Evolutionary conservation across 495 filamentous ascomycete genomes (phyloP).

Genomic region (Cladorrhinum samala): DNA sequence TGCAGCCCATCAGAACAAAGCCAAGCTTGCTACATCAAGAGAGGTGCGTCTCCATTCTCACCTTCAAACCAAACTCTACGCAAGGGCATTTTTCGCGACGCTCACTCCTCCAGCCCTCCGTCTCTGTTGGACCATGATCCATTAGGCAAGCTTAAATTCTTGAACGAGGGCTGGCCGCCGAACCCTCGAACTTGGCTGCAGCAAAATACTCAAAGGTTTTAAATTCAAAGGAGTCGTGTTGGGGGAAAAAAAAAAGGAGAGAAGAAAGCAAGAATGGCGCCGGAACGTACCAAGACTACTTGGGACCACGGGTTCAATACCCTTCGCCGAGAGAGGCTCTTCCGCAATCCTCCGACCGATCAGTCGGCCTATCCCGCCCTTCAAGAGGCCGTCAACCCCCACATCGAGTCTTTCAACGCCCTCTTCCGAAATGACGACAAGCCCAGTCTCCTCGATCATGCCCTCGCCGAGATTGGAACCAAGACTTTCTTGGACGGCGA

Average conservation of each 20-base stretch:
- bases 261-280: conserved; percentile 47
- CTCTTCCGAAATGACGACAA: conserved; percentile 61
- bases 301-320: conserved; percentile 83
- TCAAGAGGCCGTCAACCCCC: conserved; percentile 74
- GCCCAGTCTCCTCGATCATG: conserved; percentile 65
- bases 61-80: background rate
- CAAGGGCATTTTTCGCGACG: no score
- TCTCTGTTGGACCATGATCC: conserved; percentile 3
- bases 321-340: conserved; percentile 75
- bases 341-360: conserved; percentile 79
- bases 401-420: conserved; percentile 95
- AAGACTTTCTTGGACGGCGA: conserved; percentile 82
- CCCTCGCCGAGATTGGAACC: conserved; percentile 80
- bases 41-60: background rate
- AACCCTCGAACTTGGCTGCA: background rate
- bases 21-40: no score
- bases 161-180: conserved; percentile 1
- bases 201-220: background rate
- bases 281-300: conserved; percentile 47
- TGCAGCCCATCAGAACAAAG: no score
- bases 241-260: background rate
- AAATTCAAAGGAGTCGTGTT: conserved; percentile 1
- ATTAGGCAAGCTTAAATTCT: background rate
- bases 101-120: background rate
- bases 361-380: conserved; percentile 82